These are phyloP conservation scores for Rutstroemia sydowiana DNA, from an alignment of 2,329 filamentous ascomycete species.

Conservation along the genomic window DNA sequence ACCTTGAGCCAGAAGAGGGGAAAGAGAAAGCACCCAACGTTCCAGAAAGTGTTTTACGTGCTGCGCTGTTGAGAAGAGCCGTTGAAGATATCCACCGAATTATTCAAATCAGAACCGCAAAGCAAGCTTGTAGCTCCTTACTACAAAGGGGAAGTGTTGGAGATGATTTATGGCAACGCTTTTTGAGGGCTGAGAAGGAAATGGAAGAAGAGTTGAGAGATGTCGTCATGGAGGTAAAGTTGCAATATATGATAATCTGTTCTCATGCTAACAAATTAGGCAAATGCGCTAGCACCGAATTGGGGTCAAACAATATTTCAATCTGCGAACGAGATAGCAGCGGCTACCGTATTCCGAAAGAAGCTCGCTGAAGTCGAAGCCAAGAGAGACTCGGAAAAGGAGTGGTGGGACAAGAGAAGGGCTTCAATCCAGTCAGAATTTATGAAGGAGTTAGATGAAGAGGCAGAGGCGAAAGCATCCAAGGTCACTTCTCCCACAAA, in stretches of 20 bases:
- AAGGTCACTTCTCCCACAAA: slow-evolving; percentile 31
- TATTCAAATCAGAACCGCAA: slow-evolving; percentile 79
- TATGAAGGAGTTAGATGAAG: slow-evolving; percentile 75
- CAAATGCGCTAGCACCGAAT: slow-evolving; percentile 78
- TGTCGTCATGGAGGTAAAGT: slow-evolving; percentile 77
- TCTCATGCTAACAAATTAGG: slow-evolving; percentile 44
- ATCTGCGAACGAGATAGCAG: slow-evolving; percentile 89
- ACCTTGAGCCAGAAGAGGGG: slow-evolving; percentile 58
- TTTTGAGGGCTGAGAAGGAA: slow-evolving; percentile 88
- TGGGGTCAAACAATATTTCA: slow-evolving; percentile 98
- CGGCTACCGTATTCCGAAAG: slow-evolving; percentile 70
- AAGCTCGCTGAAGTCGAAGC: slow-evolving; percentile 68
- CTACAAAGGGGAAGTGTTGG: slow-evolving; percentile 88
- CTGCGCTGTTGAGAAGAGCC: slow-evolving; percentile 80
- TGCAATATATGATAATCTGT: background rate
- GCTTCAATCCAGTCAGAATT: slow-evolving; percentile 67
- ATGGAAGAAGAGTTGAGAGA: slow-evolving; percentile 94
- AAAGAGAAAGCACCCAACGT: slow-evolving; percentile 61
- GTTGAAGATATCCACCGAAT: slow-evolving; percentile 90
- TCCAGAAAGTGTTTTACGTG: slow-evolving; percentile 79
- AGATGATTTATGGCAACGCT: slow-evolving; percentile 92
- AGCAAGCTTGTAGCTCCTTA: slow-evolving; percentile 76
- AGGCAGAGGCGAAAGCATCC: slow-evolving; percentile 38
- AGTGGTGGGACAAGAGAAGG: slow-evolving; percentile 87
- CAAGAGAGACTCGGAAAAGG: slow-evolving; percentile 65